Conservation (phyloP, 148 eudicot genomes). For the Rhododendron williamsianum region DNA sequence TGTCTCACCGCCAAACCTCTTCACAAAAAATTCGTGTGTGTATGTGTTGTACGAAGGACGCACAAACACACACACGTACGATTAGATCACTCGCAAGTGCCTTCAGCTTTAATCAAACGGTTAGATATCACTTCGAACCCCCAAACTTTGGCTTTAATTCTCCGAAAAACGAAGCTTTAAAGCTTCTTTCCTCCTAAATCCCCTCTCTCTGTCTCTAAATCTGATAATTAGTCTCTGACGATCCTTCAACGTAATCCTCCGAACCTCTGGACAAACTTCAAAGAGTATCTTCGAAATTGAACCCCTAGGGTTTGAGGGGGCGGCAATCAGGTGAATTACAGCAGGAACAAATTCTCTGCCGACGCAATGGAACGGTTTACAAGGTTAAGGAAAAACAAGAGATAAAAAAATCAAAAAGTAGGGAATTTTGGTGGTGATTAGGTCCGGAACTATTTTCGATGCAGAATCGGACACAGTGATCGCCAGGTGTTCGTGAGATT, state of each 20-base stretch:
- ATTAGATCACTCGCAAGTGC: not conserved
- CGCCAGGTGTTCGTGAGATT: constrained; percentile 11
- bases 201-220: not conserved
- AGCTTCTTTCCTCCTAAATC: not conserved
- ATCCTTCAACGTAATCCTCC: constrained; percentile 8
- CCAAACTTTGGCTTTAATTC: constrained; percentile 6
- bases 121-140: not conserved
- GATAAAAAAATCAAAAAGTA: too few species aligned
- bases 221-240: not conserved
- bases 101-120: constrained; percentile 7
- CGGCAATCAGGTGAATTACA: constrained; percentile 3
- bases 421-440: not conserved
- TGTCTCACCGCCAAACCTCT: not conserved
- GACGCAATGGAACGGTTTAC: not conserved
- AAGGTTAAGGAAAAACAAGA: not conserved
- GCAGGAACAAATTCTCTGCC: not conserved
- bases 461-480: not conserved
- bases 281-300: not conserved
- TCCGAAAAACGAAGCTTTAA: not conserved
- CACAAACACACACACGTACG: not conserved
- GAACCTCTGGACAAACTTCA: not conserved
- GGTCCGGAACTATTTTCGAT: not conserved
- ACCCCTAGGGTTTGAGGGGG: not conserved
- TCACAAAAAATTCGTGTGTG: not conserved
- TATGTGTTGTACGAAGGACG: not conserved